Conservation (phyloP, 2,329 filamentous ascomycete species). For the Esteya vermicola region DNA sequence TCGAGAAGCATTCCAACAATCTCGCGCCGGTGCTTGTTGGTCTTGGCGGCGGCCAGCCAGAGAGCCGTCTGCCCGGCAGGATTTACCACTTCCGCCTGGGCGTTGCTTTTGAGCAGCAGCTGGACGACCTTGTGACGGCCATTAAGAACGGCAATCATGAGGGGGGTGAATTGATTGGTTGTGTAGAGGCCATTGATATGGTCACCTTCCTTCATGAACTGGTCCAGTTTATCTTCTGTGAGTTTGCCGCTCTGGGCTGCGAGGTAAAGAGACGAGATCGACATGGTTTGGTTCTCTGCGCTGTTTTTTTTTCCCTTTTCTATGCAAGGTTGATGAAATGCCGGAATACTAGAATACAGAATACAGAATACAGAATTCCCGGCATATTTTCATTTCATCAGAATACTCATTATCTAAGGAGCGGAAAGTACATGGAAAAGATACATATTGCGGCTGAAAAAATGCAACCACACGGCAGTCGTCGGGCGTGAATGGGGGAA, state of each 20-base stretch:
- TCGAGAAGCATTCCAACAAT: not conserved
- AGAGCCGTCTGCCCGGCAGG: not conserved
- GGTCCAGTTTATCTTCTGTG: not conserved
- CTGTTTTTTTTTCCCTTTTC: no score
- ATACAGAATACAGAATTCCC: no score
- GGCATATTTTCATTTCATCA: no score
- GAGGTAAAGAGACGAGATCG: not conserved
- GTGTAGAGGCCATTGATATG: not conserved
- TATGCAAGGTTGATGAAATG: no score
- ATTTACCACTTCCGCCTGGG: not conserved
- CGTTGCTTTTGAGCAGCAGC: not conserved
- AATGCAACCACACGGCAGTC: no score
- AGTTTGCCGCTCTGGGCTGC: not conserved
- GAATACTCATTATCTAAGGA: no score
- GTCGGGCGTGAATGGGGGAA: no score
- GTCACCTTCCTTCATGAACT: not conserved
- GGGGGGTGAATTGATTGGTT: not conserved
- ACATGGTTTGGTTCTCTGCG: not conserved
- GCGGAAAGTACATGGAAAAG: no score
- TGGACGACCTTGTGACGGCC: not conserved
- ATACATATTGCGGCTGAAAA: no score
- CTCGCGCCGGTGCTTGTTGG: not conserved
- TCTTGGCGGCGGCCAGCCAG: not conserved
- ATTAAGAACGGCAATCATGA: not conserved
- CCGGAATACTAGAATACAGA: no score